A percentile compares a stretch with the other conserved stretches of the same genome.
These are phyloP conservation scores for Gnomoniopsis smithogilvyi DNA, from an alignment of 2,329 filamentous ascomycete genomes.

Conservation along the genomic window DNA sequence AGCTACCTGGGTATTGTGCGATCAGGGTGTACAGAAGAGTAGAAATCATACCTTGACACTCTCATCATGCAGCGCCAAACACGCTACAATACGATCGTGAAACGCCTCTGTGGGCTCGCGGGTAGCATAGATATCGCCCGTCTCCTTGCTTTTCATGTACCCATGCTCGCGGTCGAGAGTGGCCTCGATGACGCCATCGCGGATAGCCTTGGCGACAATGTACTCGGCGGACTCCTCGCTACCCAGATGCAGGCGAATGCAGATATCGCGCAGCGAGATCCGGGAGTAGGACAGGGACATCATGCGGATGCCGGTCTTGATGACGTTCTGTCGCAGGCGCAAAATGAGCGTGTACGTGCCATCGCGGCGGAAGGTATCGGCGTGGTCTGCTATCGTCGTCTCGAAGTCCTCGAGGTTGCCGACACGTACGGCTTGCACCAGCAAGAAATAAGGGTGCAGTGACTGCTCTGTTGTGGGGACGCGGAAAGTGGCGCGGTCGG, in stretches of 20 bases:
- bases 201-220: constrained; percentile 97
- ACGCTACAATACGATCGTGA: constrained; percentile 92
- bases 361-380: constrained; percentile 84
- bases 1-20: constrained; percentile 9
- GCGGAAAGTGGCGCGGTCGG: constrained; percentile 90
- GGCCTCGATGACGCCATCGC: constrained; percentile 95
- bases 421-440: constrained; percentile 94
- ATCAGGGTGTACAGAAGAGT: not conserved
- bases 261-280: constrained; percentile 95
- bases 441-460: constrained; percentile 86
- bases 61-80: constrained; percentile 89
- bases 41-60: constrained; percentile 78
- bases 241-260: constrained; percentile 87
- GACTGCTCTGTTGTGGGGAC: constrained; percentile 82
- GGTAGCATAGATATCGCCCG: constrained; percentile 94
- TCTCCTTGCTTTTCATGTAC: constrained; percentile 98
- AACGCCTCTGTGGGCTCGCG: constrained; percentile 95
- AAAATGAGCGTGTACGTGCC: constrained; percentile 94
- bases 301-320: constrained; percentile 99
- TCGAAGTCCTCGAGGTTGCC: constrained; percentile 94
- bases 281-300: constrained; percentile 97
- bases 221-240: constrained; percentile 98
- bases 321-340: constrained; percentile 94
- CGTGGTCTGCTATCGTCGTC: constrained; percentile 77
- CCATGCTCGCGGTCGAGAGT: constrained; percentile 90